These are phyloP conservation scores for Cicer arietinum DNA, from an alignment of 306 rosid species.

Conservation along the genomic window DNA sequence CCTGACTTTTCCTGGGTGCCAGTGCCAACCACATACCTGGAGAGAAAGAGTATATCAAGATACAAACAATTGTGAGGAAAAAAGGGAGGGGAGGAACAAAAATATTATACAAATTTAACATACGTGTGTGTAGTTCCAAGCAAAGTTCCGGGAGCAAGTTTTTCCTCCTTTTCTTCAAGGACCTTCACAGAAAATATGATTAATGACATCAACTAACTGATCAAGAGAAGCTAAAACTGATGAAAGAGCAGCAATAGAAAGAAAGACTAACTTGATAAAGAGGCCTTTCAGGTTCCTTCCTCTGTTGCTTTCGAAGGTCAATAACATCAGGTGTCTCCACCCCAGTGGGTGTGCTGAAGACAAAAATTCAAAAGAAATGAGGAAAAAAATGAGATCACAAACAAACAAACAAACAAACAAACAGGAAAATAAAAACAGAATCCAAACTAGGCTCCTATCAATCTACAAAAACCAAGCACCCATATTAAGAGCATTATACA, in stretches of 20 bases:
- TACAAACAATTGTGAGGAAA: neutral
- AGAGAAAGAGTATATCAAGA: conserved; percentile 33
- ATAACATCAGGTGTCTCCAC: conserved; percentile 97
- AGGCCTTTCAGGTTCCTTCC: conserved; percentile 94
- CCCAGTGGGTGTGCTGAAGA: conserved; percentile 90
- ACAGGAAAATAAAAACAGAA: neutral
- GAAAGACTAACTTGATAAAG: conserved; percentile 74
- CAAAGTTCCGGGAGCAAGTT: conserved; percentile 89
- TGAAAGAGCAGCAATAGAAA: conserved; percentile 10
- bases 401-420: neutral
- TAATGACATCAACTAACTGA: conserved; percentile 3
- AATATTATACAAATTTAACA: conserved; percentile 38
- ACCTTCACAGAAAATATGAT: conserved; percentile 59
- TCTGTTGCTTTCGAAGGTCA: conserved; percentile 96
- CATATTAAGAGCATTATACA: conserved; percentile 17
- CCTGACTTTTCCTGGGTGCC: conserved; percentile 90
- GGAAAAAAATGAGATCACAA: conserved; percentile 20
- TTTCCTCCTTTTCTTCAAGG: conserved; percentile 95
- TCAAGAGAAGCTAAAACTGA: conserved; percentile 13
- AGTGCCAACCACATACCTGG: conserved; percentile 76
- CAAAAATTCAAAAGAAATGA: conserved; percentile 17
- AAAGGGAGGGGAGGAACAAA: neutral
- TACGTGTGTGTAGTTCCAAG: conserved; percentile 99
- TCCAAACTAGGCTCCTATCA: neutral
- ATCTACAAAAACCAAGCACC: neutral